Evolutionary conservation across 352 stramenopile species (phyloP).

Genomic region (Globisporangium echinulatum): DNA sequence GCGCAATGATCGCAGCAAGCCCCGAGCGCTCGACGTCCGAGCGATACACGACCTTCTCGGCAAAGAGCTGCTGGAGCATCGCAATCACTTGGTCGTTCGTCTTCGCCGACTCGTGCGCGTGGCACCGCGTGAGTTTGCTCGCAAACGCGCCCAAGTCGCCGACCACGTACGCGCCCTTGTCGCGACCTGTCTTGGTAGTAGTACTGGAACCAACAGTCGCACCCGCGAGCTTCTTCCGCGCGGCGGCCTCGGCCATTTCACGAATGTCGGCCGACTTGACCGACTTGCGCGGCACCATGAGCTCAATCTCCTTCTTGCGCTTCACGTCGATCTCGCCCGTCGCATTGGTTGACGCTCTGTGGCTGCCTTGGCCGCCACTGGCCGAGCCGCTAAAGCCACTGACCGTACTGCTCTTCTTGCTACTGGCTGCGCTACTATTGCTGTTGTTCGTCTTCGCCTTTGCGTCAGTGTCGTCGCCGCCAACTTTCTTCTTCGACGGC

Average conservation of each 20-base stretch:
- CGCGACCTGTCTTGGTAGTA: conserved; percentile 42
- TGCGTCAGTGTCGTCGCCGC: conserved; percentile 15
- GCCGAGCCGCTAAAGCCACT: too few species aligned
- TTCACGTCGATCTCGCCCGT: conserved; percentile 56
- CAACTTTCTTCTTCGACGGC: conserved; percentile 53
- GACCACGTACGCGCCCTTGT: conserved; percentile 65
- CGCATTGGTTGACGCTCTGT: conserved; percentile 1
- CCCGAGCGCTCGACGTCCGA: conserved; percentile 67
- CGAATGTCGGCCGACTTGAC: conserved; percentile 74
- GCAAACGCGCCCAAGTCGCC: conserved; percentile 49
- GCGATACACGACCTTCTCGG: conserved; percentile 61
- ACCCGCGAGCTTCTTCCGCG: conserved; percentile 40
- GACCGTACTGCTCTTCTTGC: conserved; percentile 5
- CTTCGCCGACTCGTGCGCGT: conserved; percentile 63
- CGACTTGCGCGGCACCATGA: conserved; percentile 68
- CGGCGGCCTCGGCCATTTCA: conserved; percentile 63
- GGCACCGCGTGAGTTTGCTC: conserved; percentile 52
- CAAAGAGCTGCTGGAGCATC: conserved; percentile 70
- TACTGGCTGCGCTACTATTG: conserved; percentile 20
- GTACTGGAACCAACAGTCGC: neutral
- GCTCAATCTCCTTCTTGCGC: conserved; percentile 76
- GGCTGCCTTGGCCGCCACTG: too few species aligned
- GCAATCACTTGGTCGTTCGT: conserved; percentile 68
- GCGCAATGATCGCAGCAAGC: conserved; percentile 57
- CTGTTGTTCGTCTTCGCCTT: conserved; percentile 24